Conservation (phyloP, 2,329 filamentous ascomycete species). For the Fusarium euwallaceae region DNA sequence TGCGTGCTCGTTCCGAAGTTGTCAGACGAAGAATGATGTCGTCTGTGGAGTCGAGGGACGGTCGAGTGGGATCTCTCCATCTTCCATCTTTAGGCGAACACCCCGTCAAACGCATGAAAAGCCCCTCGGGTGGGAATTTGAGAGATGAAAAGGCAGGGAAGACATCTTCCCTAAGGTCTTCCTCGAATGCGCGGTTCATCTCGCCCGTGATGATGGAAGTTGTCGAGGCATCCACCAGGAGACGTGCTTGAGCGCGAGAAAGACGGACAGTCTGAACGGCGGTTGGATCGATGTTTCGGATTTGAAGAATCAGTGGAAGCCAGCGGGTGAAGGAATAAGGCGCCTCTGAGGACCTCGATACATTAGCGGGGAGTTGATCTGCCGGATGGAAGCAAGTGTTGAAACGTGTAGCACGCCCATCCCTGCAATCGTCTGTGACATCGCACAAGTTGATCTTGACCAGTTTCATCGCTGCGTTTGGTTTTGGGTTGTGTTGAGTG, state of each 20-base stretch:
- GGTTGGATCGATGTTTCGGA: constrained; percentile 45
- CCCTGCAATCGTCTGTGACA: constrained; percentile 13
- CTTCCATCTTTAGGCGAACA: constrained; percentile 60
- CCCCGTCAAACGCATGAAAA: constrained; percentile 59
- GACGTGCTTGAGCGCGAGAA: constrained; percentile 44
- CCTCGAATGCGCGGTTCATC: constrained; percentile 10
- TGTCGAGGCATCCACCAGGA: constrained; percentile 48
- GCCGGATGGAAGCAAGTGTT: constrained; percentile 22
- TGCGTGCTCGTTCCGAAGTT: constrained; percentile 54
- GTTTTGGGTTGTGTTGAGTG: background rate
- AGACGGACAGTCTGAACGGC: constrained; percentile 50
- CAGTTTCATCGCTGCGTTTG: background rate
- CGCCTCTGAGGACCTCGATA: constrained; percentile 35
- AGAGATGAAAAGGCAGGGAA: constrained; percentile 41
- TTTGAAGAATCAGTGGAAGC: constrained; percentile 55
- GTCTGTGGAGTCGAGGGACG: constrained; percentile 46
- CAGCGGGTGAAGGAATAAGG: constrained; percentile 58
- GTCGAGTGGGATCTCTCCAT: constrained; percentile 33
- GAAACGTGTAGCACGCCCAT: constrained; percentile 12
- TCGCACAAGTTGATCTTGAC: background rate
- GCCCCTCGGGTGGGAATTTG: constrained; percentile 49
- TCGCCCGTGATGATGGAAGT: constrained; percentile 45
- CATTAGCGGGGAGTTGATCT: background rate
- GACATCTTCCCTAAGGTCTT: constrained; percentile 44
- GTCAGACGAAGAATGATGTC: constrained; percentile 55